A percentile compares a stretch with the other conserved stretches of the same genome.
These are phyloP conservation scores for Boletus tomentosulus DNA, from an alignment of 768 basidiomycete genomes.

Conservation along the genomic window DNA sequence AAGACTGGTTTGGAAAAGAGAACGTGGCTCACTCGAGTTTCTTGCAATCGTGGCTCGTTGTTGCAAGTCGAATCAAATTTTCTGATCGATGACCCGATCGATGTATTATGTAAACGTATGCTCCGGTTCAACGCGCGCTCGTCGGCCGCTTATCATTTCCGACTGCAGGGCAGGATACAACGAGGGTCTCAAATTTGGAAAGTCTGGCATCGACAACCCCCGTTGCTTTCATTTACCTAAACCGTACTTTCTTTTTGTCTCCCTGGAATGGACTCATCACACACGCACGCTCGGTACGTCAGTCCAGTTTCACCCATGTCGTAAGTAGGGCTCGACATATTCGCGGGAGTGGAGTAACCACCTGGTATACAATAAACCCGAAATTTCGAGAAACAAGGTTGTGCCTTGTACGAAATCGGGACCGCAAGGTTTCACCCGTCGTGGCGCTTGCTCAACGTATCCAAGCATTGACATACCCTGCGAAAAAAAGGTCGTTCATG, in stretches of 20 bases:
- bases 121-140: background rate
- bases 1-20: slow-evolving; percentile 30
- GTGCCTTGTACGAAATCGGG: background rate
- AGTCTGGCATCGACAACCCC: slow-evolving; percentile 19
- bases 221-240: background rate
- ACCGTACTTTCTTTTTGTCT: background rate
- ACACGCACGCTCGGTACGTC: background rate
- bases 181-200: slow-evolving; percentile 25
- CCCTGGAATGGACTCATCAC: background rate
- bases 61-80: slow-evolving; percentile 29
- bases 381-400: background rate
- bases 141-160: slow-evolving; percentile 21
- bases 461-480: too few species aligned
- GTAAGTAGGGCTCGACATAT: too few species aligned
- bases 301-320: background rate
- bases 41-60: slow-evolving; percentile 58
- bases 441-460: background rate
- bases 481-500: background rate
- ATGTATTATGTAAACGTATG: slow-evolving; percentile 18
- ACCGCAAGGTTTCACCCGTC: background rate
- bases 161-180: slow-evolving; percentile 21
- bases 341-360: too few species aligned
- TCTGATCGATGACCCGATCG: slow-evolving; percentile 13
- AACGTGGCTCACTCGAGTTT: slow-evolving; percentile 59
- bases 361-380: too few species aligned